Evolutionary conservation across 306 rosid genomes (phyloP).

Genomic region (Datisca glomerata): DNA sequence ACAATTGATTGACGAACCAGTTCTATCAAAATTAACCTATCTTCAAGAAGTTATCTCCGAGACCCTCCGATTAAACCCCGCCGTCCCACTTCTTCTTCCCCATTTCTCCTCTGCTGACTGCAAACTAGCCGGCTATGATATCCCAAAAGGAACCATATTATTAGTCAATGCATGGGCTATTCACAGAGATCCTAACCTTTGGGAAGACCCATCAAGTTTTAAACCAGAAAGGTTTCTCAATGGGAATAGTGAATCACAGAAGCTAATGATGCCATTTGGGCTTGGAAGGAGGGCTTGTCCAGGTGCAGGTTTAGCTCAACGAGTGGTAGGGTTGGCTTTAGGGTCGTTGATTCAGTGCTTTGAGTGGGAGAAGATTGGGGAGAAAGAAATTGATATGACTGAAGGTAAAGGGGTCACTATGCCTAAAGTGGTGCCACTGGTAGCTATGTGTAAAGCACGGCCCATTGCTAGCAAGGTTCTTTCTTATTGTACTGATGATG

Average conservation of each 20-base stretch:
- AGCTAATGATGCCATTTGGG: conserved; percentile 21
- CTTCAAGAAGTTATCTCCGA: conserved; percentile 24
- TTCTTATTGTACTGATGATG: no score
- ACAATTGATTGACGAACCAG: conserved; percentile 16
- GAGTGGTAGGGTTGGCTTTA: conserved; percentile 24
- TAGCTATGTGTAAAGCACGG: conserved; percentile 22
- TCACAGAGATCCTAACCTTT: conserved; percentile 21
- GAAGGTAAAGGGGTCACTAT: conserved; percentile 23
- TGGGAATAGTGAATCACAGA: background rate
- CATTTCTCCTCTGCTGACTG: conserved; percentile 20
- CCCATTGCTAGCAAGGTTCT: conserved; percentile 4
- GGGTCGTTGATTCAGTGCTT: conserved; percentile 27
- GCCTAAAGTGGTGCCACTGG: conserved; percentile 25
- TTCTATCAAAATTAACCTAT: conserved; percentile 13
- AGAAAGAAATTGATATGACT: conserved; percentile 19
- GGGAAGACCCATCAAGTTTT: conserved; percentile 20
- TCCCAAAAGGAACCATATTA: conserved; percentile 20
- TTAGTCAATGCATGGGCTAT: conserved; percentile 29
- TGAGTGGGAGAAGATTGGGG: conserved; percentile 24
- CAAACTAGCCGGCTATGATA: conserved; percentile 5
- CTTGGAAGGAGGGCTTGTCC: conserved; percentile 28
- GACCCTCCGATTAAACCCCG: conserved; percentile 21
- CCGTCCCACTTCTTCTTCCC: conserved; percentile 17
- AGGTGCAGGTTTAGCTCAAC: conserved; percentile 19
- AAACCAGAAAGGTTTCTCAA: conserved; percentile 17